Evolutionary conservation across 768 basidiomycete species (phyloP), one percentile per base, ranked within the genome.

Genomic region (Vararia minispora): DNA sequence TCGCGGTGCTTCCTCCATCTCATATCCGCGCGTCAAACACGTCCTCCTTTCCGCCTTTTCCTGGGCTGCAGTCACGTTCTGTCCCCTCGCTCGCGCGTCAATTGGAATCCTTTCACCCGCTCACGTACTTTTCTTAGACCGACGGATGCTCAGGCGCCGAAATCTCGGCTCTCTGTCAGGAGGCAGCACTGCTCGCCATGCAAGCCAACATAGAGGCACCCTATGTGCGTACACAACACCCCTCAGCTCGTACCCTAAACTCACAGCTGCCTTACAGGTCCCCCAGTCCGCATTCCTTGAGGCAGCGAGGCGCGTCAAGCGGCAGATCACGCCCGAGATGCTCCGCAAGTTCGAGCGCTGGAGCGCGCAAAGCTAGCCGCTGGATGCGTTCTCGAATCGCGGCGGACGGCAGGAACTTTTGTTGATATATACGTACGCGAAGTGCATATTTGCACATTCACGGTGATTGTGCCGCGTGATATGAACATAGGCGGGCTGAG

Each of bases 91-190:
- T n/a, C n/a, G n/a, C n/a, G n/a, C n/a, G n/a, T n/a, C n/a, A n/a
- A 24, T 10, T 23, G 22, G 16, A 21, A 18, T 36, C 24, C 35
- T 41, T n/a, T 43, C 17, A 44, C 42, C 20, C 35, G 21, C 16
- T 20, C 5, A 28, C 18, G 11, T 43, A 44, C 10, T 35, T 28
- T 38, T 7, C 33, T 11, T 51, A 98, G 95, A 85, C 91, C 1
- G 78, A 84, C 8, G 95, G 94, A 1, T 99, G 90, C 55, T 98
- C 92, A 14, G 95, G 95, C 4, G 95, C 95, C 5, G 95, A 99
- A 58, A 77, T 98, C 24, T 70, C 76, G 5, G 79, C 83, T 7
- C 69, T 98, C 30, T 98, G 92, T 55, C 95, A 98, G 60, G 94
- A 99, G 58, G 95, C 95, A 3, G 95, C 94, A 0, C 58, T 98